phyloP scores from a whole-genome alignment of 1,284 basidiomycete species.

The Pterulicium gracile region DNA sequence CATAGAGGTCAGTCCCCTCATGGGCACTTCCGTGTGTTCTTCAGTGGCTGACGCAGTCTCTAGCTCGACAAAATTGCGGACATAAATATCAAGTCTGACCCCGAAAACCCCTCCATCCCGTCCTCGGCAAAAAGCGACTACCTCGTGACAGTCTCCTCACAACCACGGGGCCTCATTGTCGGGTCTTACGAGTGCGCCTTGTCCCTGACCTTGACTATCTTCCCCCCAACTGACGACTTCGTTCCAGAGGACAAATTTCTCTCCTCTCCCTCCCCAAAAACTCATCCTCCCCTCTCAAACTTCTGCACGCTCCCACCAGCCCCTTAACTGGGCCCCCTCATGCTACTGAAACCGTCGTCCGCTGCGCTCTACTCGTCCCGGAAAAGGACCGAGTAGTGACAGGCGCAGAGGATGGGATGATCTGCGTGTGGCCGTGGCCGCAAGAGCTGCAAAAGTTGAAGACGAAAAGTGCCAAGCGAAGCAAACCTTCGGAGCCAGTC shows the following conservation, averaged over 20 bases:
- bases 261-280: slow-evolving; percentile 34
- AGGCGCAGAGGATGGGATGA: slow-evolving; percentile 52
- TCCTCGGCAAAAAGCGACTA: slow-evolving; percentile 20
- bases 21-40: slow-evolving; percentile 1
- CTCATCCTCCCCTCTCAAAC: slow-evolving; percentile 18
- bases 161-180: slow-evolving; percentile 35
- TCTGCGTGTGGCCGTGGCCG: slow-evolving; percentile 37
- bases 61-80: slow-evolving; percentile 38
- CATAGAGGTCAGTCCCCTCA: slow-evolving; percentile 35
- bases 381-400: slow-evolving; percentile 44
- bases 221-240: slow-evolving; percentile 6
- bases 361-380: slow-evolving; percentile 43
- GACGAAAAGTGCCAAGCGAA: too few species aligned
- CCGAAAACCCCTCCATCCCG: slow-evolving; percentile 14
- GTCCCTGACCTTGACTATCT: background rate
- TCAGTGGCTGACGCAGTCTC: slow-evolving; percentile 20
- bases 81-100: slow-evolving; percentile 40
- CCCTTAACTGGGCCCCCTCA: background rate
- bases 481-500: too few species aligned
- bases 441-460: too few species aligned
- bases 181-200: slow-evolving; percentile 50
- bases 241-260: slow-evolving; percentile 46
- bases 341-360: slow-evolving; percentile 38
- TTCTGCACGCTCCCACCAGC: slow-evolving; percentile 38
- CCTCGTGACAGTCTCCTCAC: slow-evolving; percentile 57